Evolutionary conservation across 257 asterid species (phyloP), one percentile per base, ranked within the genome.

Genomic region (Salvia splendens): DNA sequence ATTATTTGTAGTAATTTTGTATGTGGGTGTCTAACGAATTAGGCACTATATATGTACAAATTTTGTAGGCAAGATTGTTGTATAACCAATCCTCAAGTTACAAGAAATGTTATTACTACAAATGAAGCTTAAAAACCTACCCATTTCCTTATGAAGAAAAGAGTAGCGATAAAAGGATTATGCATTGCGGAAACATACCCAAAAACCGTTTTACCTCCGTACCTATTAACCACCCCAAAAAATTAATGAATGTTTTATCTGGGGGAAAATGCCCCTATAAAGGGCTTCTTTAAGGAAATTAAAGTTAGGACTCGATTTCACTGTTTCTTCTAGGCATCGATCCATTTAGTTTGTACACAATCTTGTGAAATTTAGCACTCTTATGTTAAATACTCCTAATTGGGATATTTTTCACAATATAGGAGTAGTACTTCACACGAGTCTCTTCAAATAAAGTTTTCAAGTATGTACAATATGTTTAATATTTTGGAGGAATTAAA

Each of bases 51-150:
- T 62, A 62, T 24, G 30, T 24, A 33, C 5, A 6, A 24, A 15
- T 5, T 3, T 45, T 15, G 49, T 7, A 28, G 10, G 42, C 32
- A 14, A 65, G 36, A 65, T 32, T 47, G 32, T n/a, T 63, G 20
- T 6, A 30, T 47, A 8, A 33, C 46, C 47, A 35, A 48, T 32
- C 35, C 10, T 60, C 49, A 65, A 35, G 60, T 65, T 65, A 36
- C 5, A 65, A 49, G 48, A 65, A 65, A 48, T 5, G 6, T 24
- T 24, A 24, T 24, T 24, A 24, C 30, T 38, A 36, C 48, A 61
- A 41, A 28, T 24, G 42, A 48, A 47, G 3, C 56, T n/a, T 12
- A 10, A 15, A 65, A 61, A 35, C 50, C 61, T 50, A 36, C 50
- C 20, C 60, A 65, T 35, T 35, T 50, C 4, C 15, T 15, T 35